A percentile compares a stretch with the other conserved stretches of the same genome.
Conservation (phyloP, 108 stramenopile species). For the Cyclotella kingstonii region DNA sequence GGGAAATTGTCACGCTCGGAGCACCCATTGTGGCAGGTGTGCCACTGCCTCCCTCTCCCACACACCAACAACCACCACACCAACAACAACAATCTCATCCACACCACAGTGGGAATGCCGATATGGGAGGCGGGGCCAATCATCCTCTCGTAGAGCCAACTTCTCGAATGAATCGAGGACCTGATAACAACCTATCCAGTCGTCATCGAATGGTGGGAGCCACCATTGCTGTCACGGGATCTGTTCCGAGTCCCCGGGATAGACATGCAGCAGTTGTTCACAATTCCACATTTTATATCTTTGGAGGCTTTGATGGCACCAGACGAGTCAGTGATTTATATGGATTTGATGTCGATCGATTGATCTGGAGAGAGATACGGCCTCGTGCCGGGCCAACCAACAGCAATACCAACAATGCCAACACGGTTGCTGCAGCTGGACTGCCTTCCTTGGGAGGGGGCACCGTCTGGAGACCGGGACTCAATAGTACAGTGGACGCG, state of each 20-base stretch:
- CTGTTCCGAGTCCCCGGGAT: conserved; percentile 80
- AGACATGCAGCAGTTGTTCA: conserved; percentile 85
- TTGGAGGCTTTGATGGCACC: conserved; percentile 91
- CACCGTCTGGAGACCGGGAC: background rate
- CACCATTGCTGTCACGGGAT: conserved; percentile 53
- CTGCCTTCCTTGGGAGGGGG: no score
- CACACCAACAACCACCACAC: background rate
- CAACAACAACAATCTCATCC: no score
- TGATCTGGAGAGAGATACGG: conserved; percentile 79
- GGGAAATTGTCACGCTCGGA: conserved; percentile 36
- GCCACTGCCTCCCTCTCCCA: background rate
- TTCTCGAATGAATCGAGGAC: no score
- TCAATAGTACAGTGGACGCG: conserved; percentile 27
- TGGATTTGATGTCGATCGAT: conserved; percentile 78
- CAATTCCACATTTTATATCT: conserved; percentile 81
- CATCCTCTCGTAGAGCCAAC: no score
- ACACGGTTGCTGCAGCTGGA: background rate
- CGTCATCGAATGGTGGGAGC: conserved; percentile 44
- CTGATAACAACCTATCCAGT: no score
- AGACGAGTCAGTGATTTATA: conserved; percentile 88
- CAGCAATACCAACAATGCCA: background rate
- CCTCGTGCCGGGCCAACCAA: conserved; percentile 8
- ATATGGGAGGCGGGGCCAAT: conserved; percentile 24
- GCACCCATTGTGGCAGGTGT: conserved; percentile 5
- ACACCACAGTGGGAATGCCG: conserved; percentile 8